A percentile compares a stretch with the other conserved stretches of the same genome.
Evolutionary conservation across 768 basidiomycete species (phyloP).

Genomic region (Lentinula guzmanii): DNA sequence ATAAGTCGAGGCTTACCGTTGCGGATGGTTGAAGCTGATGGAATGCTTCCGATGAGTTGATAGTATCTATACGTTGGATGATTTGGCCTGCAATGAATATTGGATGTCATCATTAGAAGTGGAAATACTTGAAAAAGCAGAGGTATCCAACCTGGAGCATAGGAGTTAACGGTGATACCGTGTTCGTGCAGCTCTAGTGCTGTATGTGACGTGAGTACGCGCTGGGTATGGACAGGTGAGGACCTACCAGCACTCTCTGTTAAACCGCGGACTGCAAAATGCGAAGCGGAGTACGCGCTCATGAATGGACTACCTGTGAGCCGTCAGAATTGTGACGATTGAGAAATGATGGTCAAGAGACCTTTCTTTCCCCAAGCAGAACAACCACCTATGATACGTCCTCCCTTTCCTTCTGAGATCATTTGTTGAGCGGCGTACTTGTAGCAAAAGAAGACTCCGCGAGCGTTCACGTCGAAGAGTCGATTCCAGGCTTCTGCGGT

Average conservation of each 20-base stretch:
- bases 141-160: constrained; percentile 6
- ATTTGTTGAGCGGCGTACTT: constrained; percentile 19
- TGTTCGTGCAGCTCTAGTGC: constrained; percentile 9
- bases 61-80: background rate
- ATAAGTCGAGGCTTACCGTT: background rate
- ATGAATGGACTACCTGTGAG: background rate
- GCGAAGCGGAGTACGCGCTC: constrained; percentile 23
- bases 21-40: constrained; percentile 1
- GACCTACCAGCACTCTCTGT: constrained; percentile 20
- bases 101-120: background rate
- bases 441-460: constrained; percentile 17
- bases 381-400: constrained; percentile 20
- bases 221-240: background rate
- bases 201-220: background rate
- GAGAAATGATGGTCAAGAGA: background rate
- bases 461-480: constrained; percentile 13
- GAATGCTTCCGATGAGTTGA: background rate
- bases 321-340: too few relatives aligned
- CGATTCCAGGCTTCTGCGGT: constrained; percentile 9
- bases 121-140: background rate
- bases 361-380: constrained; percentile 24
- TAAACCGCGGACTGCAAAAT: constrained; percentile 31
- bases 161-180: constrained; percentile 13
- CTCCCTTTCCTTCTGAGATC: constrained; percentile 22
- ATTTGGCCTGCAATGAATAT: background rate